Conservation (phyloP, 352 stramenopile genomes). For the Aphanomyces cochlioides region DNA sequence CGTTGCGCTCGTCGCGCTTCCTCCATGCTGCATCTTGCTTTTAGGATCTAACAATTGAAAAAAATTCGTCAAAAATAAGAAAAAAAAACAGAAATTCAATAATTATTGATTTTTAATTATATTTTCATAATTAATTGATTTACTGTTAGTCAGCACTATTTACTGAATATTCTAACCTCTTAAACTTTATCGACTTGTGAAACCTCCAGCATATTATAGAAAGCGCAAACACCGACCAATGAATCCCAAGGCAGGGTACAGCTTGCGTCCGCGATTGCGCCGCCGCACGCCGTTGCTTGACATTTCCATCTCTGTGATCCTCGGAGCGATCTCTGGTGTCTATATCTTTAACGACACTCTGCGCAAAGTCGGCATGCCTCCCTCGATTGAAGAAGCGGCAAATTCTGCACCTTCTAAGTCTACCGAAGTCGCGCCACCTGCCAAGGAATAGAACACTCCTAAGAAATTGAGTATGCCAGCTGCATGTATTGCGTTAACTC, state of each 20-base stretch:
- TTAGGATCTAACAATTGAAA: background rate
- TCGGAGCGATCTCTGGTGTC: constrained; percentile 54
- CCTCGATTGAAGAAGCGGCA: constrained; percentile 2
- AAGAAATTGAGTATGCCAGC: background rate
- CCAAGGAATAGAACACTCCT: constrained; percentile 11
- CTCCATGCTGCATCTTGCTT: constrained; percentile 1
- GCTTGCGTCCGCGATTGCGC: constrained; percentile 49
- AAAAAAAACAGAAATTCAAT: background rate
- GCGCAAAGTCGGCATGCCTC: constrained; percentile 33
- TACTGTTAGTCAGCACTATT: background rate
- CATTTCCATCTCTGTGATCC: constrained; percentile 46
- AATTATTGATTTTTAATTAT: background rate
- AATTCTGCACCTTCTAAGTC: background rate
- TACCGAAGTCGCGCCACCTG: background rate
- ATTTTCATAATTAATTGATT: constrained; percentile 1
- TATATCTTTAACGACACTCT: constrained; percentile 77
- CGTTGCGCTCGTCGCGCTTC: background rate
- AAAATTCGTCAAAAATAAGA: background rate
- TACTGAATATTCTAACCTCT: background rate
- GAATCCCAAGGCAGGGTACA: constrained; percentile 49
- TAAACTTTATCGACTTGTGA: background rate
- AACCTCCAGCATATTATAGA: constrained; percentile 17
- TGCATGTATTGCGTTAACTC: constrained; percentile 11
- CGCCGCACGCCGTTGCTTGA: constrained; percentile 60
- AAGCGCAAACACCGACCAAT: constrained; percentile 11